phyloP scores from a whole-genome alignment of 2,329 filamentous ascomycete genomes.

The Blastomyces parvus region DNA sequence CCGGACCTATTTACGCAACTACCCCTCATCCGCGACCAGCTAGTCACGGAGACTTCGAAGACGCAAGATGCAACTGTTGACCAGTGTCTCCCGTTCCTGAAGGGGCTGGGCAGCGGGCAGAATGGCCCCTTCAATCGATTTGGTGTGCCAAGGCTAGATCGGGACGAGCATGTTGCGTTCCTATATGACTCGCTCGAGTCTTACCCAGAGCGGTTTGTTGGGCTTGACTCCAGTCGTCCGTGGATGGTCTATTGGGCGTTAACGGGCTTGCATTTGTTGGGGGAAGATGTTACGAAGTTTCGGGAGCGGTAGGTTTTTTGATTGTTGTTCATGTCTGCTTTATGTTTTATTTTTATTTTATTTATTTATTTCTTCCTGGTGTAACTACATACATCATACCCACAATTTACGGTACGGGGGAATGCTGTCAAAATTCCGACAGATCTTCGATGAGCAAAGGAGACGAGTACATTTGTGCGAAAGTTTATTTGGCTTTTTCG shows the following conservation, averaged over 20 bases:
- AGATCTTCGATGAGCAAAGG: background rate
- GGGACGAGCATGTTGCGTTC: constrained; percentile 45
- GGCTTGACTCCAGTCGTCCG: constrained; percentile 75
- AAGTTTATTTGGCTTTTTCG: background rate
- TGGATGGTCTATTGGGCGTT: constrained; percentile 95
- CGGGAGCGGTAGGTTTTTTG: constrained; percentile 44
- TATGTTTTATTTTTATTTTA: background rate
- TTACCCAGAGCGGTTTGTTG: constrained; percentile 61
- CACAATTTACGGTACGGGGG: background rate
- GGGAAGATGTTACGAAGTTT: constrained; percentile 60
- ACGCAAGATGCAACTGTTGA: constrained; percentile 60
- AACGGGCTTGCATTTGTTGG: constrained; percentile 63
- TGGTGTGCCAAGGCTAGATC: constrained; percentile 66
- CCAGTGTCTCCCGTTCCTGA: constrained; percentile 59
- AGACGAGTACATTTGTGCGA: background rate
- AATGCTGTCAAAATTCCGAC: background rate
- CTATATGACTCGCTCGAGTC: constrained; percentile 42
- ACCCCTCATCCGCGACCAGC: constrained; percentile 55
- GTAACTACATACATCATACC: background rate
- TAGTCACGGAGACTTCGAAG: constrained; percentile 58
- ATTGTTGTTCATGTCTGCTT: background rate
- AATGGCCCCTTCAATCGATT: constrained; percentile 53
- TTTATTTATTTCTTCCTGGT: background rate
- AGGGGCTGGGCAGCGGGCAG: constrained; percentile 40
- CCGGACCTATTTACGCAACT: constrained; percentile 35